Percentiles rank a stretch among this genome's conserved stretches.
These are phyloP conservation scores for Podaxis sp. DNA, from an alignment of 768 basidiomycete genomes.

Conservation along the genomic window DNA sequence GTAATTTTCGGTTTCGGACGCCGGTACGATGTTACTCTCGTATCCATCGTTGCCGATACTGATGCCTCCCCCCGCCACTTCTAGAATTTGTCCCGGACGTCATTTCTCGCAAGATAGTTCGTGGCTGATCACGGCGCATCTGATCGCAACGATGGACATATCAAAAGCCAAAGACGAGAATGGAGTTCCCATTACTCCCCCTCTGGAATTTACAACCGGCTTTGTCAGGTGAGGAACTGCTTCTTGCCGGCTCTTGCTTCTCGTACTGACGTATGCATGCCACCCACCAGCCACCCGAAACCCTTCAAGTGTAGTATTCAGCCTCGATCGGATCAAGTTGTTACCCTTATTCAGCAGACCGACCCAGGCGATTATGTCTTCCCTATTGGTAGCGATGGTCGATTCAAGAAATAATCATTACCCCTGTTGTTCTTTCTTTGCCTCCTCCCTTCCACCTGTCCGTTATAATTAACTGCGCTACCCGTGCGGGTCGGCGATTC, in stretches of 20 bases:
- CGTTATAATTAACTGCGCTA: neutral
- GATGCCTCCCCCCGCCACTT: slow-evolving; percentile 8
- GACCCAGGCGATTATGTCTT: slow-evolving; percentile 19
- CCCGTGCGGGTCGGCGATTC: neutral
- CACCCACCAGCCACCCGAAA: slow-evolving; percentile 45
- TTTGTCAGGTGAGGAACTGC: slow-evolving; percentile 43
- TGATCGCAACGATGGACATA: slow-evolving; percentile 48
- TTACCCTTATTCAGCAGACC: slow-evolving; percentile 29
- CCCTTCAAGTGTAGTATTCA: slow-evolving; percentile 47
- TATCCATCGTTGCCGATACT: neutral
- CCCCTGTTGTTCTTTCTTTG: neutral
- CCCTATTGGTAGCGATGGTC: slow-evolving; percentile 11
- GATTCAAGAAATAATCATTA: neutral
- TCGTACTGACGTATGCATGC: neutral
- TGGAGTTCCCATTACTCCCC: slow-evolving; percentile 40
- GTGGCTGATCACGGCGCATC: slow-evolving; percentile 44
- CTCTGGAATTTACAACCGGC: slow-evolving; percentile 37
- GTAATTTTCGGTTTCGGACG: slow-evolving; percentile 61
- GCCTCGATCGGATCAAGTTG: slow-evolving; percentile 38
- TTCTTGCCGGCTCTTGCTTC: slow-evolving; percentile 1
- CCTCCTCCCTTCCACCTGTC: neutral
- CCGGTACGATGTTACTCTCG: slow-evolving; percentile 32
- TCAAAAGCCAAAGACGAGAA: slow-evolving; percentile 37
- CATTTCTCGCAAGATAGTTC: slow-evolving; percentile 49
- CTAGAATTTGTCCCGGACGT: slow-evolving; percentile 54